Evolutionary conservation across 441 rosid genomes (phyloP), one percentile per base, ranked within the genome.

Genomic region (Eutrema salsugineum): DNA sequence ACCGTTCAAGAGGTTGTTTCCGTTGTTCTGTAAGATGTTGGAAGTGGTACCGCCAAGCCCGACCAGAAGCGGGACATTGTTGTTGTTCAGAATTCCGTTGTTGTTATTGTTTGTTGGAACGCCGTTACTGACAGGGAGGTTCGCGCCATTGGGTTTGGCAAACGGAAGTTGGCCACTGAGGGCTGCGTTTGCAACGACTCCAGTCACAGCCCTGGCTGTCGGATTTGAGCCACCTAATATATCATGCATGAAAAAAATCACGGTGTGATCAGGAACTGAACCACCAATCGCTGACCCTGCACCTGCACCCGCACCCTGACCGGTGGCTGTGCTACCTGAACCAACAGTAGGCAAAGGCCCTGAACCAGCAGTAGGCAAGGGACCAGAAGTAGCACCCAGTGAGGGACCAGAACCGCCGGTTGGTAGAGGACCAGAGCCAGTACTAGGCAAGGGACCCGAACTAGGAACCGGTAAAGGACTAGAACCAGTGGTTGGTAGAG

Each of bases 221-320:
- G 93, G 89, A 74, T 78, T 86, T 11, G 86, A 82, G 39, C 90
- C 87, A 0, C 87, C 88, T 1, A 86, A 80, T 70, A 86, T 81
- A 78, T 86, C 90, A 5, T 88, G 88, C 90, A 86, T 83, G 71
- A 73, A 86, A 77, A 86, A 88, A 66, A 73, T 67, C 66, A 84
- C 17, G 0, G 80, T 64, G 73, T 84, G 76, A 62, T 73, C 84
- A 4, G 80, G 78, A 28, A 55, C 70, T 35, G 79, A 53, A 3
- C 76, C 78, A 69, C 66, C 66, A 0, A 70, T 17, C 39, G 73
- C 68, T 56, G 63, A 14, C 57, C 80, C 65, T 47, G 71, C 50
- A 19, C 78, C 75, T 46, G 62, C 63, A 8, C 66, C 81, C 4
- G 72, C 30, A 63, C 66, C 81, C 4, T 72, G 39, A 63, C 64